Evolutionary conservation across 805 yeast genomes (phyloP).

Genomic region (Yamadazyma endophytica): DNA sequence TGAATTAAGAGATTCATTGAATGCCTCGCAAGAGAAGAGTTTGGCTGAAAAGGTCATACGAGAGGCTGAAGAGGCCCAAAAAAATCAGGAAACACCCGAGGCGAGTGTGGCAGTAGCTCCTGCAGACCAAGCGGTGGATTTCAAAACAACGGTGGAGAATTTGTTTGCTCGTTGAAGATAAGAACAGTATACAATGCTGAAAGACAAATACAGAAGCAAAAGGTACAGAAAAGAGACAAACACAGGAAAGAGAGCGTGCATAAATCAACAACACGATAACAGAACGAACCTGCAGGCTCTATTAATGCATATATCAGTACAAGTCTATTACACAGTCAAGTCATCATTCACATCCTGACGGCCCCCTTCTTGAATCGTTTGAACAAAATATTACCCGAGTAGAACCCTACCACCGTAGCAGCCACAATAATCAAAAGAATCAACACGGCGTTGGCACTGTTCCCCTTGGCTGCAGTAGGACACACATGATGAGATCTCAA

Average conservation of each 20-base stretch:
- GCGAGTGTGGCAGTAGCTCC: not conserved
- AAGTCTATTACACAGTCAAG: too few species aligned
- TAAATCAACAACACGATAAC: too few species aligned
- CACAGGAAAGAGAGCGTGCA: too few species aligned
- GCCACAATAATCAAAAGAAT: slow-evolving; percentile 29
- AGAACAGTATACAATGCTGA: too few species aligned
- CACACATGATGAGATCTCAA: slow-evolving; percentile 84
- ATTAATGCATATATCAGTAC: too few species aligned
- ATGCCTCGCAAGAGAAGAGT: slow-evolving; percentile 32
- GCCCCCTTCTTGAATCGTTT: slow-evolving; percentile 16
- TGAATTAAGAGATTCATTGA: slow-evolving; percentile 38
- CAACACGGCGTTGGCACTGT: slow-evolving; percentile 58
- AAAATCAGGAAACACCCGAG: not conserved
- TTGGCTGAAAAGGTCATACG: slow-evolving; percentile 13
- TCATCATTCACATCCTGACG: too few species aligned
- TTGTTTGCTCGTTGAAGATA: too few species aligned
- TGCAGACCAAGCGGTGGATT: slow-evolving; percentile 2
- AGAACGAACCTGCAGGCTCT: too few species aligned
- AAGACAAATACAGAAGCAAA: too few species aligned
- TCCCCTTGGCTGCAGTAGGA: slow-evolving; percentile 66
- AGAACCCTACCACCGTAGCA: slow-evolving; percentile 34
- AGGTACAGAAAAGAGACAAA: too few species aligned
- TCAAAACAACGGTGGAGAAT: slow-evolving; percentile 10
- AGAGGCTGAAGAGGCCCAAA: slow-evolving; percentile 1
- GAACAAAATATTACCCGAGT: slow-evolving; percentile 35